Percentiles rank a stretch among this genome's conserved stretches.
These are phyloP conservation scores for Leishmania tarentolae DNA, from an alignment of 208 protist species.

Conservation along the genomic window DNA sequence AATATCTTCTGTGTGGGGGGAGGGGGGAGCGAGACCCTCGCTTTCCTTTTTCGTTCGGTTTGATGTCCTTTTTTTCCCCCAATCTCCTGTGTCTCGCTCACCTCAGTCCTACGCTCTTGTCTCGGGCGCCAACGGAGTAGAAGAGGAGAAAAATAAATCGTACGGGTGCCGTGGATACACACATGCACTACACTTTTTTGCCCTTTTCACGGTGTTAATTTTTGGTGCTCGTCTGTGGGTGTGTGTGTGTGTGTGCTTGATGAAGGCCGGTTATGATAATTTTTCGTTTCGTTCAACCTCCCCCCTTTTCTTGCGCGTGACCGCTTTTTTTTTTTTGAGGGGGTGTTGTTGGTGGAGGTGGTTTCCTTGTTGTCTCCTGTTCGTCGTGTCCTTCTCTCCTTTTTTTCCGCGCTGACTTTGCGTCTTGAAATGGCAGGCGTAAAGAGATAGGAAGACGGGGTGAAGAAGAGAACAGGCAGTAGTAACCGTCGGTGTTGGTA, in stretches of 20 bases:
- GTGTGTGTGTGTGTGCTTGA: neutral
- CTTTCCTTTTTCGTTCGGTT: neutral
- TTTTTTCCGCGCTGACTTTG: neutral
- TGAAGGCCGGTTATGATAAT: neutral
- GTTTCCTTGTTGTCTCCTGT: neutral
- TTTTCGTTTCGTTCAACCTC: neutral
- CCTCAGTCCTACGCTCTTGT: neutral
- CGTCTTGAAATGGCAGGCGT: neutral
- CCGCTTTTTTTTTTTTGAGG: too few relatives aligned
- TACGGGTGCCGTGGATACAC: neutral
- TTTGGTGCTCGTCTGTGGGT: neutral
- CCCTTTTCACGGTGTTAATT: neutral
- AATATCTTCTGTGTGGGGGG: neutral
- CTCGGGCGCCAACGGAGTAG: neutral
- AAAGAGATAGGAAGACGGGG: neutral
- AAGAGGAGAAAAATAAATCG: neutral
- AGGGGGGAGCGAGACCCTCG: too few relatives aligned
- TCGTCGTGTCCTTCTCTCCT: neutral
- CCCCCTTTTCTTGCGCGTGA: neutral
- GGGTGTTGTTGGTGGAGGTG: too few relatives aligned
- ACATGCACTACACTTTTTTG: neutral
- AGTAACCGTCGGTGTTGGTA: neutral
- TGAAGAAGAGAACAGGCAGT: neutral
- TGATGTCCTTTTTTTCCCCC: too few relatives aligned
- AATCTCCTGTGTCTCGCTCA: neutral